Evolutionary conservation across 139 green algal species (phyloP), one percentile per base, ranked within the genome.

Genomic region (Diplosphaera chodatii): DNA sequence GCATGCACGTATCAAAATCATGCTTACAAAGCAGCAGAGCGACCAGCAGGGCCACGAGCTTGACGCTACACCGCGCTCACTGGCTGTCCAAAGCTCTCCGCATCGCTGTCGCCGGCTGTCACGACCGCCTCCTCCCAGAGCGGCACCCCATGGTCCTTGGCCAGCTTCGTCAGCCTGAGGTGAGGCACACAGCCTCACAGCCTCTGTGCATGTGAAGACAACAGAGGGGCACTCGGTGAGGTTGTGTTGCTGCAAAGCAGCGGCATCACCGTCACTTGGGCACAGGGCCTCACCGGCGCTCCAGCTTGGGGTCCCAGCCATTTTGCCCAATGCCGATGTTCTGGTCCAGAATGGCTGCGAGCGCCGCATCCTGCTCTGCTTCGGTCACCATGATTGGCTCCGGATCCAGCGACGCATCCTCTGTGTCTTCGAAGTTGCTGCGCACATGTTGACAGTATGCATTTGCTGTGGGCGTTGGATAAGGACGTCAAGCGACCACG

Each of bases 381-480:
- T 88, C 85, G 55, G 66, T 73, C 40, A 88, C 71, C 89, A 93
- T 92, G 55, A 96, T 83, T n/a, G 91, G 91, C 78, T 86, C 84
- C 27, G 86, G 80, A 73, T 95, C 89, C 4, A 83, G 32, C 28
- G 72, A 72, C 27, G 68, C 67, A 40, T 68, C 69, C 27, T 48
- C 63, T 4, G 32, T 25, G 32, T 76, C 64, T 10, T 62, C 59
- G 21, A 65, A 65, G 59, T 65, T 32, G 27, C 59, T 65, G 59
- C 59, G 5, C 5, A 15, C 55, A 18, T 8, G 37, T 48, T 8
- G 10, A 48, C 37, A 48, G 13, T 48, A 13, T 48, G n/a, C n/a
- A n/a, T n/a, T n/a, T n/a, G n/a, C n/a, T n/a, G n/a, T n/a, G n/a
- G n/a, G n/a, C n/a, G n/a, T n/a, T n/a, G n/a, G n/a, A n/a, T n/a